Conservation (phyloP, 352 stramenopile species). For the Globisporangium paddicum region DNA sequence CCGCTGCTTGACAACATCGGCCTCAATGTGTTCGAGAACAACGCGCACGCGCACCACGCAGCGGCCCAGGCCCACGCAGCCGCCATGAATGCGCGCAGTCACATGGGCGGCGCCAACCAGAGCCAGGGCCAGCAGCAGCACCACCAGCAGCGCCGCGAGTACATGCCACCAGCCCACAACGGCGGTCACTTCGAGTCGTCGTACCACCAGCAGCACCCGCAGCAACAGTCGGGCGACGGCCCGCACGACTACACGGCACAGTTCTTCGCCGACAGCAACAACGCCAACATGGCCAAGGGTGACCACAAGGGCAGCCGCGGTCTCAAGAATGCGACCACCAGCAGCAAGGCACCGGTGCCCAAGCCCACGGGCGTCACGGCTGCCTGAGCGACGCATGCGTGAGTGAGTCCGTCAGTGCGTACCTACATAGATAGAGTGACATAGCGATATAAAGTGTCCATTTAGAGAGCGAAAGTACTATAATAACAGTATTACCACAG, state of each 20-base stretch:
- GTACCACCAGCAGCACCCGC: constrained; percentile 16
- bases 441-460: constrained; percentile 9
- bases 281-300: constrained; percentile 39
- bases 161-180: constrained; percentile 35
- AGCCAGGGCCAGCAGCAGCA: constrained; percentile 10
- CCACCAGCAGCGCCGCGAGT: constrained; percentile 44
- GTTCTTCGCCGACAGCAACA: constrained; percentile 50
- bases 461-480: constrained; percentile 6
- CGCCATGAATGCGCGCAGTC: constrained; percentile 19
- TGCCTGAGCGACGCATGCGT: constrained; percentile 17
- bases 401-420: background rate
- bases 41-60: constrained; percentile 28
- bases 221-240: constrained; percentile 9
- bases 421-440: constrained; percentile 3
- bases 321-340: constrained; percentile 14
- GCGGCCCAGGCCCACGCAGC: constrained; percentile 8
- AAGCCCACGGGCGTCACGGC: constrained; percentile 46
- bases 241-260: constrained; percentile 58
- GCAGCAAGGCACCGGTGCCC: constrained; percentile 13
- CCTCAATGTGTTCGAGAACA: constrained; percentile 57
- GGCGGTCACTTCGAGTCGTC: constrained; percentile 22
- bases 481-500: constrained; percentile 7
- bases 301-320: constrained; percentile 15
- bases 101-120: constrained; percentile 9
- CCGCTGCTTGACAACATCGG: constrained; percentile 60